Evolutionary conservation across 768 basidiomycete species (phyloP).

Genomic region (Paxillus ammoniavirescens): DNA sequence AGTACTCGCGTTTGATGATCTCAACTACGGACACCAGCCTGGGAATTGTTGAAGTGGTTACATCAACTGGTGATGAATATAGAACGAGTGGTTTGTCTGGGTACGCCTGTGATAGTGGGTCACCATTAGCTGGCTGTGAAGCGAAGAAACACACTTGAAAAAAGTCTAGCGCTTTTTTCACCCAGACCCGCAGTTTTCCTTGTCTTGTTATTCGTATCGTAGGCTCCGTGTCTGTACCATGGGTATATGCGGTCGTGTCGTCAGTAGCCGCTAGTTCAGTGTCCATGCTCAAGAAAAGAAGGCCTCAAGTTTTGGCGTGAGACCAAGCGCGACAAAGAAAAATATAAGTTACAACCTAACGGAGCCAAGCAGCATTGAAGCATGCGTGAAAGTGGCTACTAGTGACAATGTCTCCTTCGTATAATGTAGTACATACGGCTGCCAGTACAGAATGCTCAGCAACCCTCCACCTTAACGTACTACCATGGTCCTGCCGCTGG

Average conservation of each 20-base stretch:
- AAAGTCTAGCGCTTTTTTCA: slow-evolving; percentile 51
- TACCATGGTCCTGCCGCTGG: slow-evolving; percentile 59
- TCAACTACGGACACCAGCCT: slow-evolving; percentile 77
- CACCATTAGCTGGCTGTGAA: background rate
- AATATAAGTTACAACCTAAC: too few species aligned
- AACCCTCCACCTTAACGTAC: slow-evolving; percentile 39
- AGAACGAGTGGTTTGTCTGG: slow-evolving; percentile 49
- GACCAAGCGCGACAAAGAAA: too few species aligned
- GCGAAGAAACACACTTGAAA: slow-evolving; percentile 43
- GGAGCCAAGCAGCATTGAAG: too few species aligned
- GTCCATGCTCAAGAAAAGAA: slow-evolving; percentile 13
- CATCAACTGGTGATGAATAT: slow-evolving; percentile 53
- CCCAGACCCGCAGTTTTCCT: slow-evolving; percentile 54
- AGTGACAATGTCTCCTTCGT: background rate
- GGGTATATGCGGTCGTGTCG: background rate
- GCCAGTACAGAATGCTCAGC: background rate
- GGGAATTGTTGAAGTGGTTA: slow-evolving; percentile 43
- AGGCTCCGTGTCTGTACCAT: background rate
- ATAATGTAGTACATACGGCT: background rate
- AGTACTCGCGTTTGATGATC: slow-evolving; percentile 80
- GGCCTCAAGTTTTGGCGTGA: too few species aligned
- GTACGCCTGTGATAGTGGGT: slow-evolving; percentile 38
- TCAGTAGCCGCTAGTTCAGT: background rate
- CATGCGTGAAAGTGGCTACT: too few species aligned
- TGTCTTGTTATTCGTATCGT: slow-evolving; percentile 52